phyloP scores from a whole-genome alignment of 169 alveolate species.

The Cryptosporidium felis region DNA sequence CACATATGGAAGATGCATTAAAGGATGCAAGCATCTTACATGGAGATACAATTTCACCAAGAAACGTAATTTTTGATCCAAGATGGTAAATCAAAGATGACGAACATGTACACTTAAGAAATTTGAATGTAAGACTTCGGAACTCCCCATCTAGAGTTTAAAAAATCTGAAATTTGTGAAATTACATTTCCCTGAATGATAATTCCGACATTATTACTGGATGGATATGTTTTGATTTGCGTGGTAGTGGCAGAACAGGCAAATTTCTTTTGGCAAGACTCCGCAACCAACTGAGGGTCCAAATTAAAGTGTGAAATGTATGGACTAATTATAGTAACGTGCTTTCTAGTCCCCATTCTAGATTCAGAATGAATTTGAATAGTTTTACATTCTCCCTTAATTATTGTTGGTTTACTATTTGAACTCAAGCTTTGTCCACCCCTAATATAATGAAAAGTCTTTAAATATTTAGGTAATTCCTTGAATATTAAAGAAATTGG shows the following conservation, averaged over 20 bases:
- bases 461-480: slow-evolving; percentile 1
- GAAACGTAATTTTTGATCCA: slow-evolving; percentile 49
- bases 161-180: not conserved
- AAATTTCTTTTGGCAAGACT: slow-evolving; percentile 50
- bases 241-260: slow-evolving; percentile 64
- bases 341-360: slow-evolving; percentile 55
- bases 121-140: slow-evolving; percentile 50
- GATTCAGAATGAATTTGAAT: slow-evolving; percentile 35
- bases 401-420: slow-evolving; percentile 6
- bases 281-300: slow-evolving; percentile 45
- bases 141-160: slow-evolving; percentile 47
- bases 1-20: slow-evolving; percentile 71
- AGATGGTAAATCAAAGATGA: slow-evolving; percentile 20
- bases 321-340: slow-evolving; percentile 61
- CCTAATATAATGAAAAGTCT: slow-evolving; percentile 35
- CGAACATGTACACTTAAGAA: not conserved
- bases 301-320: slow-evolving; percentile 40
- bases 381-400: slow-evolving; percentile 39
- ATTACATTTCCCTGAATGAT: slow-evolving; percentile 64
- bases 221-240: slow-evolving; percentile 44
- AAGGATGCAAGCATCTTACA: slow-evolving; percentile 52
- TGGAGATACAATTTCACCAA: slow-evolving; percentile 52
- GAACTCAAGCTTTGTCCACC: not conserved
- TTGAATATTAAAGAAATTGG: slow-evolving; percentile 3
- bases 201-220: slow-evolving; percentile 14